Evolutionary conservation across 163 green algal genomes (phyloP).

Genomic region (Chlamydomonas reinhardtii): DNA sequence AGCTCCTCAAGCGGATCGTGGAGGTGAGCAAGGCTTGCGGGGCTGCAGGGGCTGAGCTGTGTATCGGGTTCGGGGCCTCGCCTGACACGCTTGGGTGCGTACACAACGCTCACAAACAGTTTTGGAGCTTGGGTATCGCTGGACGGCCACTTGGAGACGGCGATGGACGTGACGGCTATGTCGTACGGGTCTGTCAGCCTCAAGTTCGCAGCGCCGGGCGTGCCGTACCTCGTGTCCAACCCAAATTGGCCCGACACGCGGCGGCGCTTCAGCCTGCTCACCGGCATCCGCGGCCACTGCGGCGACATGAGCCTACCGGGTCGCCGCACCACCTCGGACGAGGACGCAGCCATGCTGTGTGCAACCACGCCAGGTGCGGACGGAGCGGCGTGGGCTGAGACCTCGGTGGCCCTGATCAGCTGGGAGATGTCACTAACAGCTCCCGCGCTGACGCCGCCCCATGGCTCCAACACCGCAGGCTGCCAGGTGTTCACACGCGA

Average conservation of each 20-base stretch:
- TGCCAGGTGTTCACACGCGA: conserved; percentile 4
- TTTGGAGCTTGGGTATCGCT: background rate
- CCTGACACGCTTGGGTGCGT: too few relatives aligned
- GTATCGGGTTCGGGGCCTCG: too few relatives aligned
- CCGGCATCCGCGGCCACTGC: conserved; percentile 1
- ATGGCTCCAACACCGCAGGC: background rate
- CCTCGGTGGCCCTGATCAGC: too few relatives aligned
- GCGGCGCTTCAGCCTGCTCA: background rate
- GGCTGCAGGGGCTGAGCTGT: too few relatives aligned
- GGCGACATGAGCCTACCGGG: background rate
- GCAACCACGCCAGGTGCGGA: background rate
- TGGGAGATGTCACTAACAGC: too few relatives aligned
- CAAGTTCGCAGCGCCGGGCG: conserved; percentile 5
- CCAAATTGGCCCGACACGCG: background rate
- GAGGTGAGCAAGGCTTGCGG: too few relatives aligned
- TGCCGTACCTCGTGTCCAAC: background rate
- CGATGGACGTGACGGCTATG: background rate
- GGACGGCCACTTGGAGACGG: background rate
- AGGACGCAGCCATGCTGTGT: background rate
- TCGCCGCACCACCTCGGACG: background rate
- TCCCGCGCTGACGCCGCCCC: too few relatives aligned
- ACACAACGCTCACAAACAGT: too few relatives aligned
- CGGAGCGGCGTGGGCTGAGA: too few relatives aligned
- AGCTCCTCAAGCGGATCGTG: too few relatives aligned
- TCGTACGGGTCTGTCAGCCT: background rate